phyloP scores from a whole-genome alignment of 164 flowering plant species.

The Vitis riparia region DNA sequence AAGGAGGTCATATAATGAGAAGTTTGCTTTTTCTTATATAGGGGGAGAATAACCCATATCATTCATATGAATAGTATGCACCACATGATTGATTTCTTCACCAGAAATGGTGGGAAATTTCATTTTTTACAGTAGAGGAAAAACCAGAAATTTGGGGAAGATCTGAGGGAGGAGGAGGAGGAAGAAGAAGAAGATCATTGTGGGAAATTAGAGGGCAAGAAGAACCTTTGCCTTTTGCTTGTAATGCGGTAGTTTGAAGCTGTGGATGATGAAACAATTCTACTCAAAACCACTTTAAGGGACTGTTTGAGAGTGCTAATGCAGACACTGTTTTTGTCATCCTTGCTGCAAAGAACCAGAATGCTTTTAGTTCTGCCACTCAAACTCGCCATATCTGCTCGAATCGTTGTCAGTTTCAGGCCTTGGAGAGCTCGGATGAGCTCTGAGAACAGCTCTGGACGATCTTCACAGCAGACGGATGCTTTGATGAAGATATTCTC shows the following conservation, averaged over 20 bases:
- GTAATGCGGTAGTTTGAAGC: constrained; percentile 34
- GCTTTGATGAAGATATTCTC: constrained; percentile 47
- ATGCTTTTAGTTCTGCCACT: constrained; percentile 58
- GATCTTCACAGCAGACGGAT: constrained; percentile 76
- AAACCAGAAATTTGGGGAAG: constrained; percentile 30
- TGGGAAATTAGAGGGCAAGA: constrained; percentile 32
- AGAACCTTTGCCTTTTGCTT: constrained; percentile 66
- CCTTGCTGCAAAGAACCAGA: constrained; percentile 32
- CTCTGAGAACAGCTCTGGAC: constrained; percentile 63
- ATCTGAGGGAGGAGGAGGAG: background rate
- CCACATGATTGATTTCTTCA: no score
- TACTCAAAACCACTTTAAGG: constrained; percentile 31
- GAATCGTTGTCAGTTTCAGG: constrained; percentile 42
- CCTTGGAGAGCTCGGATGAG: constrained; percentile 52
- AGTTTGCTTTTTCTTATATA: no score
- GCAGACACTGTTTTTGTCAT: constrained; percentile 15
- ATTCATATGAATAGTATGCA: background rate
- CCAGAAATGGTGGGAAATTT: background rate
- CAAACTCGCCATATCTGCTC: constrained; percentile 64
- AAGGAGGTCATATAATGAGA: no score
- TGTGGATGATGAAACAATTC: constrained; percentile 33
- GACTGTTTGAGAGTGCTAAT: constrained; percentile 34
- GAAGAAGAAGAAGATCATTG: constrained; percentile 3
- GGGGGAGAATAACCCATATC: no score
- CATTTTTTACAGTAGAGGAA: constrained; percentile 20